phyloP scores from a whole-genome alignment of 371 early-diverging fungal species.

The Coelomomyces lativittatus region DNA sequence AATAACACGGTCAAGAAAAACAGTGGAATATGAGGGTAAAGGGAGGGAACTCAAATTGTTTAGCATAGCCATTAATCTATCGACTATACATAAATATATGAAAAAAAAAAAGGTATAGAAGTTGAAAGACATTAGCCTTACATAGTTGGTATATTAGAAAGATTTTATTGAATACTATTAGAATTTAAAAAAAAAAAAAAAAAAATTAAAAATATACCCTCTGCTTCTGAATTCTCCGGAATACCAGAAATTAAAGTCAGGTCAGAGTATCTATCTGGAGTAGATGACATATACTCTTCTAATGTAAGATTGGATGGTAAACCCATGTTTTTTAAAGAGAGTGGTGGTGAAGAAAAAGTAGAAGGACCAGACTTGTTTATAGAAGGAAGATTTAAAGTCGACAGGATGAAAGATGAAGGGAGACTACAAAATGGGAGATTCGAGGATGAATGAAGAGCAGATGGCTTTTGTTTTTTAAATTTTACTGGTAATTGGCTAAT shows the following conservation, averaged over 20 bases:
- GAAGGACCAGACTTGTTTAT: too few species aligned
- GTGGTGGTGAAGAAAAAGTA: too few species aligned
- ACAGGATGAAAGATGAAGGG: not conserved
- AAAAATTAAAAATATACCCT: too few species aligned
- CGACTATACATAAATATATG: not conserved
- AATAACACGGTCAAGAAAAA: not conserved
- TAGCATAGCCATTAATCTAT: not conserved
- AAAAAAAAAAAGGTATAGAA: not conserved
- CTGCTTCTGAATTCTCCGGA: too few species aligned
- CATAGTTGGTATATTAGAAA: not conserved
- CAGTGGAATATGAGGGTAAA: not conserved
- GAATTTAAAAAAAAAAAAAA: not conserved
- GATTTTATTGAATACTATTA: not conserved
- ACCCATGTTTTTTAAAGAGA: too few species aligned
- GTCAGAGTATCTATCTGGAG: too few species aligned
- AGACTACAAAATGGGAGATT: not conserved
- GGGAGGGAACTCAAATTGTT: not conserved
- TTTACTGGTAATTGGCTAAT: not conserved
- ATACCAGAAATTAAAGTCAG: too few species aligned
- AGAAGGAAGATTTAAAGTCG: too few species aligned
- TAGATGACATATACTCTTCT: too few species aligned
- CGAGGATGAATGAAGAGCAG: not conserved
- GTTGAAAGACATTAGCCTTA: not conserved
- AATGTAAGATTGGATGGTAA: too few species aligned
- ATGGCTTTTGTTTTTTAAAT: not conserved